Conservation (phyloP, 2,329 filamentous ascomycete species). For the Aureobasidium zeae region DNA sequence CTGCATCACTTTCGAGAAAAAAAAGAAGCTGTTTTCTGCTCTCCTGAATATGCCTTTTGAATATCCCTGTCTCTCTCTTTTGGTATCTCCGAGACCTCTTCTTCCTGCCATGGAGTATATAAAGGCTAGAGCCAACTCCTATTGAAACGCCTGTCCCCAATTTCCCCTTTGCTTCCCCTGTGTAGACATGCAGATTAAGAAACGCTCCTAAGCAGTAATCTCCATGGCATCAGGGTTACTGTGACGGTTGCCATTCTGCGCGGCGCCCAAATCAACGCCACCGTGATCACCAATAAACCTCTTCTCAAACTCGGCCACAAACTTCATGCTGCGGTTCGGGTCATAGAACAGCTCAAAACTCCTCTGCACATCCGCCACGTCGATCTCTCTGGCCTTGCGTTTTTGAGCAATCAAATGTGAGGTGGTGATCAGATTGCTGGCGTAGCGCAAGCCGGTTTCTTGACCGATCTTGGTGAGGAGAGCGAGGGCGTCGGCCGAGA, state of each 20-base stretch:
- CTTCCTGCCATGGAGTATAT: too few species aligned
- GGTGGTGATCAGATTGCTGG: slow-evolving; percentile 95
- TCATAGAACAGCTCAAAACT: slow-evolving; percentile 95
- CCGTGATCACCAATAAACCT: slow-evolving; percentile 85
- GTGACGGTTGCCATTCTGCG: slow-evolving; percentile 46
- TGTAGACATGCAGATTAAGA: not conserved
- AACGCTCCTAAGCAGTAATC: slow-evolving; percentile 45
- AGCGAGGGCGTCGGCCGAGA: slow-evolving; percentile 80
- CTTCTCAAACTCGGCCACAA: slow-evolving; percentile 84
- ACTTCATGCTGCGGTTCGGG: slow-evolving; percentile 74
- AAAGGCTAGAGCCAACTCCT: too few species aligned
- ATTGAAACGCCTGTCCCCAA: slow-evolving; percentile 3
- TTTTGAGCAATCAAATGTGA: slow-evolving; percentile 82
- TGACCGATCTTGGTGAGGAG: slow-evolving; percentile 92
- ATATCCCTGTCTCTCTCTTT: too few species aligned
- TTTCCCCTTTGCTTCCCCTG: not conserved
- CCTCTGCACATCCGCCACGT: slow-evolving; percentile 79
- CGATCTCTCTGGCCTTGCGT: slow-evolving; percentile 73
- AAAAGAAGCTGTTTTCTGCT: too few species aligned
- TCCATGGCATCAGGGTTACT: slow-evolving; percentile 57
- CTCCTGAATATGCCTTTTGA: too few species aligned
- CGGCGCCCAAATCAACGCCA: slow-evolving; percentile 56
- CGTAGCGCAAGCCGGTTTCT: slow-evolving; percentile 85
- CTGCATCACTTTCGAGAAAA: too few species aligned
- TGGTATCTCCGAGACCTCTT: too few species aligned